phyloP scores from a whole-genome alignment of 2,329 filamentous ascomycete genomes.

The Hymenoscyphus fructigenus region DNA sequence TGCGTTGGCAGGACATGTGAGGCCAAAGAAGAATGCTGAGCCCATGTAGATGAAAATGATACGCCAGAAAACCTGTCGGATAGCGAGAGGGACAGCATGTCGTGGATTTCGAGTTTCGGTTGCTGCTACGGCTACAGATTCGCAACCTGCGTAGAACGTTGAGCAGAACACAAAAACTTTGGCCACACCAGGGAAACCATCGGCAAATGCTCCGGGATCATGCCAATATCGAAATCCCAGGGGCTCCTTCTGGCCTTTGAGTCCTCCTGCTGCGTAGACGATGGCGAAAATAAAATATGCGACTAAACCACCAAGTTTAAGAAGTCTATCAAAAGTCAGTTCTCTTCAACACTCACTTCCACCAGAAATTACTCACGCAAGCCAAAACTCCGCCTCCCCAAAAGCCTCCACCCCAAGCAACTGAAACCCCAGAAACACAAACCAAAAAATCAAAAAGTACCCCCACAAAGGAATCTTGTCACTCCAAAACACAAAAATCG shows the following conservation, averaged over 20 bases:
- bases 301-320: slow-evolving; percentile 69
- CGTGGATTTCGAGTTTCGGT: slow-evolving; percentile 51
- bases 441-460: slow-evolving; percentile 74
- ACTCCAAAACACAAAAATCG: slow-evolving; percentile 66
- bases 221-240: slow-evolving; percentile 73
- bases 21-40: slow-evolving; percentile 70
- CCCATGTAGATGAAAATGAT: slow-evolving; percentile 85
- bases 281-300: slow-evolving; percentile 75
- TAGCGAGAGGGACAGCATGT: slow-evolving; percentile 54
- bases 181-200: slow-evolving; percentile 66
- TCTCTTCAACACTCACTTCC: not conserved
- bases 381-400: slow-evolving; percentile 79
- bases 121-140: slow-evolving; percentile 56
- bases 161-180: slow-evolving; percentile 69
- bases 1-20: slow-evolving; percentile 71
- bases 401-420: slow-evolving; percentile 72
- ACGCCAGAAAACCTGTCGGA: slow-evolving; percentile 93
- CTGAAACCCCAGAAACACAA: slow-evolving; percentile 67
- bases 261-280: slow-evolving; percentile 67
- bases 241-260: slow-evolving; percentile 51
- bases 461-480: slow-evolving; percentile 61
- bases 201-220: slow-evolving; percentile 66
- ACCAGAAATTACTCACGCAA: slow-evolving; percentile 45
- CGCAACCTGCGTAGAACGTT: slow-evolving; percentile 69
- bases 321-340: slow-evolving; percentile 46